Evolutionary conservation across 331 rosid genomes (phyloP).

Genomic region (Saraca asoca): DNA sequence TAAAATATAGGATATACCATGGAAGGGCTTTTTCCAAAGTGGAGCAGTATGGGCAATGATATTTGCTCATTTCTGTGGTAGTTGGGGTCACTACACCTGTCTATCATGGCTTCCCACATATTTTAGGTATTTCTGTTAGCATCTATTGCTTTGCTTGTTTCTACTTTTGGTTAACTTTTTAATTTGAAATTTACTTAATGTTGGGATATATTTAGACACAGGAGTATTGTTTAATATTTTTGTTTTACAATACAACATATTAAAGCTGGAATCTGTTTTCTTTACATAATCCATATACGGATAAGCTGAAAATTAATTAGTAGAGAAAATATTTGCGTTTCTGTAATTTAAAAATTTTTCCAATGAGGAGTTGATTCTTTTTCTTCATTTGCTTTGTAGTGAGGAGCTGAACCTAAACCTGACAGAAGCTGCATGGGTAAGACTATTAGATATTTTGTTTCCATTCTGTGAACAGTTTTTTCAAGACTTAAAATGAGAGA

Average conservation of each 20-base stretch:
- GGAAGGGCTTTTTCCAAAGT: conserved; percentile 76
- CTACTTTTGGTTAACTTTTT: conserved; percentile 19
- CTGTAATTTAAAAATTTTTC: conserved; percentile 7
- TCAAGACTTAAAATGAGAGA: background rate
- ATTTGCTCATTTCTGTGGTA: conserved; percentile 93
- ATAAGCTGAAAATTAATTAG: background rate
- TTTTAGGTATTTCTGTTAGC: conserved; percentile 66
- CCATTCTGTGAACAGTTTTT: conserved; percentile 14
- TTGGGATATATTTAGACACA: background rate
- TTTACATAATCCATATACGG: background rate
- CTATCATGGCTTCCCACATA: conserved; percentile 95
- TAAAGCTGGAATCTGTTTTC: conserved; percentile 12
- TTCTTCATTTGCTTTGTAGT: conserved; percentile 52
- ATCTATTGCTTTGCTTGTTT: conserved; percentile 18
- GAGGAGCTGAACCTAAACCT: conserved; percentile 90
- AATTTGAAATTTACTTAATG: conserved; percentile 8
- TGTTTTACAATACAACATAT: background rate
- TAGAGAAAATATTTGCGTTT: too few relatives aligned
- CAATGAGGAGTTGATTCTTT: conserved; percentile 36
- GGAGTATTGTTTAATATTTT: conserved; percentile 20
- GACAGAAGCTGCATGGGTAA: conserved; percentile 97
- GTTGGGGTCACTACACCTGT: conserved; percentile 98
- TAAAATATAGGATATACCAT: conserved; percentile 68
- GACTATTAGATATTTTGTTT: conserved; percentile 31
- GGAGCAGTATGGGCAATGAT: conserved; percentile 99